A percentile compares a stretch with the other conserved stretches of the same genome.
Evolutionary conservation across 345 rosid species (phyloP).

Genomic region (Erucastrum elatum): DNA sequence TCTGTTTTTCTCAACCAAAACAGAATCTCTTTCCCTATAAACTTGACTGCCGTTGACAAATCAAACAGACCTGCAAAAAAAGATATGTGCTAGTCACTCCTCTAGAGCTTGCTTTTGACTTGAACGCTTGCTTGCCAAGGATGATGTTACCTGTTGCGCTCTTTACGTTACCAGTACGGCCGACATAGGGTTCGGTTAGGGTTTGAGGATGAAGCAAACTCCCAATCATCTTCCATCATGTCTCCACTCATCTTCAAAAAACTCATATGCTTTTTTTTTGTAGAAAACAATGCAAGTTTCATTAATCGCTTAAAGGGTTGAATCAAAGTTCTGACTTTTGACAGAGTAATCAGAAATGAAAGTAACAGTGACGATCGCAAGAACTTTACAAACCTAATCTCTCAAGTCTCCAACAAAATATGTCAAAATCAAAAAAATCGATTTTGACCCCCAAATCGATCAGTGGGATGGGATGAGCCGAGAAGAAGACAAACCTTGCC

Average conservation of each 20-base stretch:
- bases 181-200: conserved; percentile 64
- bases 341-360: background rate
- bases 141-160: conserved; percentile 93
- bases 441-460: too few relatives aligned
- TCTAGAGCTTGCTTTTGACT: conserved; percentile 63
- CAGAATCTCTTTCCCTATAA: conserved; percentile 74
- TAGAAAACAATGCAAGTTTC: background rate
- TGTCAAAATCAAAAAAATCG: too few relatives aligned
- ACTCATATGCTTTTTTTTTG: conserved; percentile 10
- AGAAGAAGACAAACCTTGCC: too few relatives aligned
- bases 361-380: background rate
- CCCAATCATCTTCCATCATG: conserved; percentile 81
- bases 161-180: conserved; percentile 90
- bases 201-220: conserved; percentile 52
- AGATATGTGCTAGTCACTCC: conserved; percentile 69
- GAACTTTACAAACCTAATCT: background rate
- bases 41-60: conserved; percentile 57
- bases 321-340: conserved; percentile 17
- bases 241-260: conserved; percentile 67
- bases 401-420: conserved; percentile 6
- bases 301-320: background rate
- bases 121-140: conserved; percentile 67
- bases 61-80: conserved; percentile 72
- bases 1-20: conserved; percentile 38
- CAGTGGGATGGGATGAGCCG: too few relatives aligned